Conservation (phyloP, 371 early-diverging fungal genomes). For the Sanchytrium tribonematis region DNA sequence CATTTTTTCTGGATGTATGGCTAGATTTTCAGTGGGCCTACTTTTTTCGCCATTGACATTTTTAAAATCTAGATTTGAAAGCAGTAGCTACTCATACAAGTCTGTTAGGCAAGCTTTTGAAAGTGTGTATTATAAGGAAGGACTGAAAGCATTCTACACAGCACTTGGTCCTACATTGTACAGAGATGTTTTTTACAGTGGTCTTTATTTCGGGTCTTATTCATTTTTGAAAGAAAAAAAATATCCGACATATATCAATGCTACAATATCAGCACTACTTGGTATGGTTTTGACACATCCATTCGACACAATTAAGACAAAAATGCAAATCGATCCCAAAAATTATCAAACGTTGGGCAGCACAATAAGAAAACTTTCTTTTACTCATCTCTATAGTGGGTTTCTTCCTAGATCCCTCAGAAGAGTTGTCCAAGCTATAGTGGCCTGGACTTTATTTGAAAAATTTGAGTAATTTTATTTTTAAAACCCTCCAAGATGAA, state of each 20-base stretch:
- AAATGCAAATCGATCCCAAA: neutral
- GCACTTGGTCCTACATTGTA: neutral
- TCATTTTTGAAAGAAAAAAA: neutral
- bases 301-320: neutral
- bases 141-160: neutral
- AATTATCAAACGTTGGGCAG: neutral
- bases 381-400: neutral
- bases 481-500: conserved; percentile 1
- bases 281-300: neutral
- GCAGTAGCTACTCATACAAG: neutral
- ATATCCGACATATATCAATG: neutral
- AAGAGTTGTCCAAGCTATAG: neutral
- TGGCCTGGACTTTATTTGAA: neutral
- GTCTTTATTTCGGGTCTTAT: neutral
- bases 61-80: neutral
- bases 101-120: neutral
- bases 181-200: neutral
- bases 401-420: neutral
- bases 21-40: neutral
- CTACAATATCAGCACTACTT: neutral
- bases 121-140: neutral
- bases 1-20: neutral
- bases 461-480: neutral
- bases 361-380: neutral
- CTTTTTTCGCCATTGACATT: neutral